These are phyloP conservation scores for Blastocladiella britannica DNA, from an alignment of 192 early-diverging fungal species.

Conservation along the genomic window DNA sequence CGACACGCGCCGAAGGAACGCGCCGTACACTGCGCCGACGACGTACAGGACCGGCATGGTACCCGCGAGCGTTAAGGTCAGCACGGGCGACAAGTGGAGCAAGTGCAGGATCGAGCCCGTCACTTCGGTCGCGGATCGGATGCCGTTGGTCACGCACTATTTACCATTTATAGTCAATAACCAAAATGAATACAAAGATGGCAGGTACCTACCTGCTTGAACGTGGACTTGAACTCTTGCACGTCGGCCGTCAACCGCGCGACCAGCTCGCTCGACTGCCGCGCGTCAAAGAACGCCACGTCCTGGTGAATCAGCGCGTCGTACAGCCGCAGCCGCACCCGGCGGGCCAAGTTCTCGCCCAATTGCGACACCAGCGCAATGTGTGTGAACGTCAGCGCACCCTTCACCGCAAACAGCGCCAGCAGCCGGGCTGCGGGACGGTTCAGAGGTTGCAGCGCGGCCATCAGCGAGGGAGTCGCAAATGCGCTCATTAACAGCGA, in stretches of 20 bases:
- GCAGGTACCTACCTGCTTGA: too few relatives aligned
- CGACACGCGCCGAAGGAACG: slow-evolving; percentile 22
- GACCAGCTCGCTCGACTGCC: slow-evolving; percentile 28
- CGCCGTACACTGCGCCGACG: slow-evolving; percentile 26
- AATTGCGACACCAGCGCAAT: slow-evolving; percentile 35
- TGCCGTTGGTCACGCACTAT: slow-evolving; percentile 34
- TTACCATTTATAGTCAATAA: too few relatives aligned
- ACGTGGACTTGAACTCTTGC: slow-evolving; percentile 35
- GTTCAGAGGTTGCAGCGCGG: slow-evolving; percentile 10
- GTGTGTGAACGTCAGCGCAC: slow-evolving; percentile 34
- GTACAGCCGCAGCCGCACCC: slow-evolving; percentile 27
- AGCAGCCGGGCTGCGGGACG: slow-evolving; percentile 28
- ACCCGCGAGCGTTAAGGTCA: slow-evolving; percentile 25
- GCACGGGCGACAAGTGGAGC: slow-evolving; percentile 23
- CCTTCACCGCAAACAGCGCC: slow-evolving; percentile 29
- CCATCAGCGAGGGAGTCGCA: neutral
- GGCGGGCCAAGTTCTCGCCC: slow-evolving; percentile 32
- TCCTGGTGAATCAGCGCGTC: slow-evolving; percentile 31
- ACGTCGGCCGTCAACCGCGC: slow-evolving; percentile 30
- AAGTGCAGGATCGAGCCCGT: slow-evolving; percentile 30
- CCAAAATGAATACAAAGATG: too few relatives aligned
- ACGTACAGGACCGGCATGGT: slow-evolving; percentile 29
- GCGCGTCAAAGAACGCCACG: slow-evolving; percentile 35
- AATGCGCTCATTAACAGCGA: neutral
- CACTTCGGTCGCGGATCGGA: slow-evolving; percentile 29